These are phyloP conservation scores for Blastocrithidia nonstop DNA, from an alignment of 208 protist species.

Conservation along the genomic window DNA sequence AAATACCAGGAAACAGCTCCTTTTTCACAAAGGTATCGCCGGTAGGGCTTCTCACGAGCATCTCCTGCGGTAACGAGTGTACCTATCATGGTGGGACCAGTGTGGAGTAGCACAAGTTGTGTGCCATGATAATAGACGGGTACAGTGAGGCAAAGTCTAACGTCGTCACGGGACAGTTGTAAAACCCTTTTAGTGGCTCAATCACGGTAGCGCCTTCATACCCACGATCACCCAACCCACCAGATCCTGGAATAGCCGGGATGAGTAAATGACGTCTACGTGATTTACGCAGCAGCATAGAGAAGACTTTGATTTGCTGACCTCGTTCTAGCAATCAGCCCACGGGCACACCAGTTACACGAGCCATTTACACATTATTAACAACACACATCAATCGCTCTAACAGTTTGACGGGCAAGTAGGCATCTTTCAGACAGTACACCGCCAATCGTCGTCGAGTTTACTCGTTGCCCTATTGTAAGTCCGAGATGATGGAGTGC, in stretches of 20 bases:
- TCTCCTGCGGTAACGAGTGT: slow-evolving; percentile 64
- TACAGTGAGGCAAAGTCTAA: slow-evolving; percentile 99
- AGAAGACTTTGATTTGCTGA: slow-evolving; percentile 98
- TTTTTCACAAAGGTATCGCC: slow-evolving; percentile 70
- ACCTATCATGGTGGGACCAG: slow-evolving; percentile 63
- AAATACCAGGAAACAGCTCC: slow-evolving; percentile 54
- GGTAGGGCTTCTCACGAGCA: slow-evolving; percentile 52
- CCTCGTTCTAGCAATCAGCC: slow-evolving; percentile 92
- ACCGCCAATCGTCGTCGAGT: slow-evolving; percentile 94
- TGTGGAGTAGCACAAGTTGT: slow-evolving; percentile 99
- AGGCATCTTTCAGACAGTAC: slow-evolving; percentile 98
- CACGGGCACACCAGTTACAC: slow-evolving; percentile 98
- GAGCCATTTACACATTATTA: slow-evolving; percentile 98
- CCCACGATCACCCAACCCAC: slow-evolving; percentile 16
- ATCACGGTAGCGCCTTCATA: slow-evolving; percentile 98
- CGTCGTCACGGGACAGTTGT: slow-evolving; percentile 96
- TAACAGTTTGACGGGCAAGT: slow-evolving; percentile 92
- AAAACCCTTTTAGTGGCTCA: slow-evolving; percentile 93
- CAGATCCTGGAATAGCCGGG: slow-evolving; percentile 57
- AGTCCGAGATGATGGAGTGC: slow-evolving; percentile 95
- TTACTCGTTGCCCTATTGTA: slow-evolving; percentile 93
- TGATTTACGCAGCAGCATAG: slow-evolving; percentile 82
- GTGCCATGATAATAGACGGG: slow-evolving; percentile 99
- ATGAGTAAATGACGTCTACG: slow-evolving; percentile 66
- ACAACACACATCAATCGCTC: slow-evolving; percentile 98